Evolutionary conservation across 768 basidiomycete genomes (phyloP), one percentile per base, ranked within the genome.

Genomic region (Kwoniella europaea): DNA sequence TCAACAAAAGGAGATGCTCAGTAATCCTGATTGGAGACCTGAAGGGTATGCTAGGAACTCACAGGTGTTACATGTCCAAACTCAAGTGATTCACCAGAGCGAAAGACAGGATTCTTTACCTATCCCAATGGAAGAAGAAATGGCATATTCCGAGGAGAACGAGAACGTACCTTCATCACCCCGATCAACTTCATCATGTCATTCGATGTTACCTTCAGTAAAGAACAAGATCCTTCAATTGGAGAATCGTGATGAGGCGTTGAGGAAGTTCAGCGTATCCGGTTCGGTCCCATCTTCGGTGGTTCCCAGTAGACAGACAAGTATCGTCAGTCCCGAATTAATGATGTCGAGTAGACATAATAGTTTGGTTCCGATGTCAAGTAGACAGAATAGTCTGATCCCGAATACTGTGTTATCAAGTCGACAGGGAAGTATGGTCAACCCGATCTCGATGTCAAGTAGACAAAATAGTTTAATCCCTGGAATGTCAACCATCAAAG

Each of bases 181-280:
- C n/a, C 62, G 65, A n/a, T 63, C 71, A 15, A 59, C 65, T 24
- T 65, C 64, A 20, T 63, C 63, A 16, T 64, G 55, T 55, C 68
- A 73, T 42, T 75, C 77, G 24, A 73, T 83, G 9, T 71, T 80
- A 12, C 78, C 81, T 20, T 74, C 74, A 1, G 80, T 84, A 44
- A 69, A 73, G 55, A 76, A 54, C 65, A 82, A 80, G 72, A 77
- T 83, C 46, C 73, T 71, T 22, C 81, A 82, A 27, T 72, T 84
- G 59, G 80, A 84, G 59, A 72, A 76, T 27, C 71, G 83, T 7
- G 74, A 84, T 27, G 74, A 80, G 55, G 78, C 81, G 1, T 68
- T 84, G 16, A 41, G 74, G 1, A 78, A 77, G 55, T 79, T 83
- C 68, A 74, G 79, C 20, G 77, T 78, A 41, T 74, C 74, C 0